phyloP scores from a whole-genome alignment of 2,329 filamentous ascomycete genomes.

The Colletotrichum neosansevieriae region DNA sequence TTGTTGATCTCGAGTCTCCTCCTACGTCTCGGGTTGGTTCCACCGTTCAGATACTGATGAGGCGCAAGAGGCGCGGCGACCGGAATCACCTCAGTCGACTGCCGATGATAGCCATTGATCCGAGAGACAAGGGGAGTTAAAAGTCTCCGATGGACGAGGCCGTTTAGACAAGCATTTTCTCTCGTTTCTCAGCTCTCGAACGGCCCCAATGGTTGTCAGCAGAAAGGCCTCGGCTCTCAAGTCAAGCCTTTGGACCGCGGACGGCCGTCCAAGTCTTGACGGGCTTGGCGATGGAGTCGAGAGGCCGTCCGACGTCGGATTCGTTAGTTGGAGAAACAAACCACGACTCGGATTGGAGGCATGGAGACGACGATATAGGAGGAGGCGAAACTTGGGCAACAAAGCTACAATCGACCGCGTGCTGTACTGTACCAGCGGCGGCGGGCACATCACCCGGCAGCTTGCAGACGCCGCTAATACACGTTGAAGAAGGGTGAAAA shows the following conservation, averaged over 20 bases:
- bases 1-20: conserved; percentile 1
- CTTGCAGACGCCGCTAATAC: neutral
- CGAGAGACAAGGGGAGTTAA: conserved; percentile 11
- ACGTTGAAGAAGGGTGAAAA: neutral
- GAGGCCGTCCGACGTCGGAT: conserved; percentile 32
- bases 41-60: conserved; percentile 14
- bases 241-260: conserved; percentile 16
- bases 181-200: neutral
- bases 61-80: neutral
- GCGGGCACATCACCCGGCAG: conserved; percentile 1
- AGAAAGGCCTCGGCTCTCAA: neutral
- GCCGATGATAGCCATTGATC: conserved; percentile 33
- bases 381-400: conserved; percentile 17
- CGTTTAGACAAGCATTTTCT: conserved; percentile 9
- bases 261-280: neutral
- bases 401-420: conserved; percentile 5
- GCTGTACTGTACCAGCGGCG: too few species aligned
- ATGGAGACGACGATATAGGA: neutral
- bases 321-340: neutral
- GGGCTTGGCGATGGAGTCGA: conserved; percentile 28
- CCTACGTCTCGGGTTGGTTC: conserved; percentile 12
- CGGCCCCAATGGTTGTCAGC: neutral
- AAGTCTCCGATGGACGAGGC: conserved; percentile 20
- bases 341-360: conserved; percentile 4
- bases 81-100: conserved; percentile 23